Percentiles rank a stretch among this genome's conserved stretches.
Conservation (phyloP, 2,329 filamentous ascomycete genomes). For the Monosporascus cannonballus region DNA sequence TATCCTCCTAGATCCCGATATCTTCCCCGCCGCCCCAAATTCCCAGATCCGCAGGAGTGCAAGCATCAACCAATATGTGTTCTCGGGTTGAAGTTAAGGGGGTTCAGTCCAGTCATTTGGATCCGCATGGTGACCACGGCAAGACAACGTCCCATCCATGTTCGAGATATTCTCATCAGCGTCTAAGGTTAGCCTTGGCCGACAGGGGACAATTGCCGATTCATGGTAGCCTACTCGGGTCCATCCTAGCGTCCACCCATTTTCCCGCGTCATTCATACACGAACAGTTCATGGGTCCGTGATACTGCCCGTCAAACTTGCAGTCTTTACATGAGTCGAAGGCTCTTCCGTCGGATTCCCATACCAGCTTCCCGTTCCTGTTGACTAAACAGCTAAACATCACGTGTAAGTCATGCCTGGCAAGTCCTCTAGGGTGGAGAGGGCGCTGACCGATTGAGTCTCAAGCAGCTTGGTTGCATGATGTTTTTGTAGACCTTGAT, state of each 20-base stretch:
- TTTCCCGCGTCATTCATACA: neutral
- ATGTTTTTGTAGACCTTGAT: neutral
- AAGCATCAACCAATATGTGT: too few relatives aligned
- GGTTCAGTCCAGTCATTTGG: neutral
- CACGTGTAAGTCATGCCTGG: neutral
- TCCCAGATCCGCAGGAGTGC: too few relatives aligned
- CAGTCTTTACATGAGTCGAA: neutral
- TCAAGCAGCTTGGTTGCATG: neutral
- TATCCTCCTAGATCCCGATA: too few relatives aligned
- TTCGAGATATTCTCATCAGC: neutral
- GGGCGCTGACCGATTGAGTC: neutral
- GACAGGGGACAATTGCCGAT: neutral
- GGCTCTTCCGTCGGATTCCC: neutral
- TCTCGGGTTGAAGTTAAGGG: too few relatives aligned
- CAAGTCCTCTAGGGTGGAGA: neutral
- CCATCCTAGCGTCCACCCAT: neutral
- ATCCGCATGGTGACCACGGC: neutral
- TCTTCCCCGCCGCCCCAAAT: too few relatives aligned
- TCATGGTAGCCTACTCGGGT: neutral
- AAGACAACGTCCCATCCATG: neutral
- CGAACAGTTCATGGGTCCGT: neutral
- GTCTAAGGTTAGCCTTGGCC: neutral
- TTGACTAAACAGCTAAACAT: neutral
- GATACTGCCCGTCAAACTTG: neutral
- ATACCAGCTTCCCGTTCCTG: neutral